Percentiles rank a stretch among this genome's conserved stretches.
Evolutionary conservation across 2,329 filamentous ascomycete species (phyloP).

Genomic region (Talaromyces atroroseus): DNA sequence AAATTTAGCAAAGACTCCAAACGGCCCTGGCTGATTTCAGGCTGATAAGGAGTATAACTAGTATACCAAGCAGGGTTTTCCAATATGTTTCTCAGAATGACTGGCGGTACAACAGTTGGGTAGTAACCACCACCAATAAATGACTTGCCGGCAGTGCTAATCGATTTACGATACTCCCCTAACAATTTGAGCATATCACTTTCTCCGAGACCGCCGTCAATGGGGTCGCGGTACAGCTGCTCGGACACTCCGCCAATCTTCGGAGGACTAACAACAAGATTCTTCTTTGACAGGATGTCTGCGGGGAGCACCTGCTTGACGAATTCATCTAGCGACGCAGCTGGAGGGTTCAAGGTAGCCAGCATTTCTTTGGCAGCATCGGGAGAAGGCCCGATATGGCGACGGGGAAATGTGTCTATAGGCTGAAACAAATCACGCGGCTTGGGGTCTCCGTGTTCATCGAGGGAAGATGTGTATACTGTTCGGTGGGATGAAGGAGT

Average conservation of each 20-base stretch:
- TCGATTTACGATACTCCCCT: constrained; percentile 47
- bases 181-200: constrained; percentile 38
- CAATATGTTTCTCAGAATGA: constrained; percentile 87
- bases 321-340: constrained; percentile 70
- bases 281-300: constrained; percentile 65
- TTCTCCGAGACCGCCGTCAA: constrained; percentile 43
- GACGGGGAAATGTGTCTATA: constrained; percentile 62
- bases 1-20: constrained; percentile 91
- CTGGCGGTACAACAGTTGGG: constrained; percentile 75
- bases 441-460: constrained; percentile 62
- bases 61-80: constrained; percentile 97
- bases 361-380: constrained; percentile 72
- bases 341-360: constrained; percentile 68
- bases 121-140: constrained; percentile 89
- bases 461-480: constrained; percentile 87
- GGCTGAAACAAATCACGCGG: constrained; percentile 41
- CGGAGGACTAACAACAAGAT: constrained; percentile 54
- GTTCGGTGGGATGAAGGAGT: constrained; percentile 22
- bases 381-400: constrained; percentile 80
- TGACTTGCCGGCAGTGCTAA: constrained; percentile 55
- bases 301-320: constrained; percentile 75
- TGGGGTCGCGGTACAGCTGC: constrained; percentile 35
- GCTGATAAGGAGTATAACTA: constrained; percentile 94
- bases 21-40: constrained; percentile 92
- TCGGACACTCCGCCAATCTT: constrained; percentile 25